phyloP scores from a whole-genome alignment of 1,284 basidiomycete genomes.

The Neolentinus lepideus region DNA sequence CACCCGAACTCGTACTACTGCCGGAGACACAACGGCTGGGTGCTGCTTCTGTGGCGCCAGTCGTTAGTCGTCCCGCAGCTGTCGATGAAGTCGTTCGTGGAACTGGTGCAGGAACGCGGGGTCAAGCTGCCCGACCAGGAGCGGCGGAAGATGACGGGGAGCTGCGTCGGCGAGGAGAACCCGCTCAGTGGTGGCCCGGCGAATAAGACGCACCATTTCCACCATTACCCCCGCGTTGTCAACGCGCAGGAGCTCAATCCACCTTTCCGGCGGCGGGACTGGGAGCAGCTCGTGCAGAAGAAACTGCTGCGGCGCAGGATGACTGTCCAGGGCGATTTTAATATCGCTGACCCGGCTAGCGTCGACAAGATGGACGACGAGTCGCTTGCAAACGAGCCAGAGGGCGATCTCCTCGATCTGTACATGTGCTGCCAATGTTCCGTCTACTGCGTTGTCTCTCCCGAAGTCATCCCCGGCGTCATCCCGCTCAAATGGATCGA shows the following conservation, averaged over 20 bases:
- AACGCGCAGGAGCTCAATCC: constrained; percentile 57
- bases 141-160: constrained; percentile 38
- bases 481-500: constrained; percentile 48
- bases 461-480: constrained; percentile 59
- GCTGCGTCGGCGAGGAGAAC: constrained; percentile 45
- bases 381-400: constrained; percentile 22
- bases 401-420: constrained; percentile 62
- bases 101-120: constrained; percentile 11
- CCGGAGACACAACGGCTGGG: constrained; percentile 72
- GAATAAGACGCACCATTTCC: constrained; percentile 77
- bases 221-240: constrained; percentile 60
- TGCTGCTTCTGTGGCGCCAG: constrained; percentile 60
- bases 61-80: constrained; percentile 55
- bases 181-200: constrained; percentile 25
- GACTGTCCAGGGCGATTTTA: constrained; percentile 21
- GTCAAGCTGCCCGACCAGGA: constrained; percentile 45
- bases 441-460: constrained; percentile 59
- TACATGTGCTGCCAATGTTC: constrained; percentile 80
- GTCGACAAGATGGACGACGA: constrained; percentile 8
- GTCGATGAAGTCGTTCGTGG: constrained; percentile 38
- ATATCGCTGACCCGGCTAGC: constrained; percentile 3
- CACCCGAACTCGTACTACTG: constrained; percentile 79
- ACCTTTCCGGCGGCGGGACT: constrained; percentile 51
- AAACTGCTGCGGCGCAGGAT: constrained; percentile 43
- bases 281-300: constrained; percentile 39